phyloP scores from a whole-genome alignment of 345 rosid species.

The Iberis pinnata region DNA sequence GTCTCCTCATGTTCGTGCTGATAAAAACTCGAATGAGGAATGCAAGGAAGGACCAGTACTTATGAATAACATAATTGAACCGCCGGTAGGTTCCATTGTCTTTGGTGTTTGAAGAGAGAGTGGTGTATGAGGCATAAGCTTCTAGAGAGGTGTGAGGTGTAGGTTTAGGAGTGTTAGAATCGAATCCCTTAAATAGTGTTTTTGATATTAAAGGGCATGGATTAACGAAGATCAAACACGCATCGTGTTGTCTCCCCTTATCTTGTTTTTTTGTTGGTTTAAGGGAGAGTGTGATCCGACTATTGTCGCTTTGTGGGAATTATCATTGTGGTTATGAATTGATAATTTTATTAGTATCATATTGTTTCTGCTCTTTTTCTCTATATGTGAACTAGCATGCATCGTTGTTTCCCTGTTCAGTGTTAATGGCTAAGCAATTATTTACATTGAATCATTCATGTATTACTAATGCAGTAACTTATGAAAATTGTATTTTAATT shows the following conservation, averaged over 20 bases:
- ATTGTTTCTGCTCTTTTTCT: too few species aligned
- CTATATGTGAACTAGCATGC: too few species aligned
- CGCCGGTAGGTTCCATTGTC: slow-evolving; percentile 17
- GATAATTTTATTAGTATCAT: not conserved
- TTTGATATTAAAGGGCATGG: slow-evolving; percentile 22
- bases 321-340: too few species aligned
- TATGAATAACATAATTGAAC: slow-evolving; percentile 28
- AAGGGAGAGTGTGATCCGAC: slow-evolving; percentile 28
- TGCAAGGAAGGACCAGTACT: slow-evolving; percentile 12
- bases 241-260: slow-evolving; percentile 5
- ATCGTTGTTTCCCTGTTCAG: too few species aligned
- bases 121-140: not conserved
- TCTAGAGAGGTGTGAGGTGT: slow-evolving; percentile 4
- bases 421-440: too few species aligned
- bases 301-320: not conserved
- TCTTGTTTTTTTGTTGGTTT: slow-evolving; percentile 8
- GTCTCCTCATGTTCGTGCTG: slow-evolving; percentile 44
- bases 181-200: slow-evolving; percentile 23
- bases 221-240: too few species aligned
- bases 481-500: too few species aligned
- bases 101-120: slow-evolving; percentile 17
- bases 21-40: slow-evolving; percentile 13
- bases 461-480: too few species aligned
- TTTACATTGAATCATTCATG: too few species aligned
- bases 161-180: slow-evolving; percentile 12